Conservation (phyloP, 2,329 filamentous ascomycete species). For the Penicillium palitans region DNA sequence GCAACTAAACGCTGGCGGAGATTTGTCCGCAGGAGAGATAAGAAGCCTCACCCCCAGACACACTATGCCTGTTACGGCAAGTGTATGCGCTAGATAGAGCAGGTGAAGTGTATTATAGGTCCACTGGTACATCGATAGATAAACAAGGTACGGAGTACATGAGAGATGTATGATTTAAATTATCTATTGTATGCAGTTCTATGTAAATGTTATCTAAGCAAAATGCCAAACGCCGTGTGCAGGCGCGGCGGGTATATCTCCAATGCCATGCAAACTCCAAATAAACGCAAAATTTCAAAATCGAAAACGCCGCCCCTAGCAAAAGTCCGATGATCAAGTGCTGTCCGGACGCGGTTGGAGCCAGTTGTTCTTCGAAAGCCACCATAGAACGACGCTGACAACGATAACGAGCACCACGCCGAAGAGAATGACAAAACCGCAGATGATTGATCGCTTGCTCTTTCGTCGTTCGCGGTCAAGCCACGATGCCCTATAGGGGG, state of each 20-base stretch:
- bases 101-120: neutral
- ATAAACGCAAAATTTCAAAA: neutral
- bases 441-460: conserved; percentile 48
- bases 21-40: neutral
- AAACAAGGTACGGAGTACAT: neutral
- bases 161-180: neutral
- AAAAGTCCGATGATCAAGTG: neutral
- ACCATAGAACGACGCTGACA: conserved; percentile 48
- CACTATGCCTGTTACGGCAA: neutral
- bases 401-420: conserved; percentile 41
- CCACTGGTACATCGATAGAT: neutral
- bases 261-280: neutral
- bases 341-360: conserved; percentile 10
- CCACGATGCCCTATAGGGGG: conserved; percentile 52
- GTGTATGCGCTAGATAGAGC: neutral
- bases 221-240: conserved; percentile 7
- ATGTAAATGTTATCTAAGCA: neutral
- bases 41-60: neutral
- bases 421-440: conserved; percentile 39
- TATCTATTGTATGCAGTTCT: neutral
- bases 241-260: conserved; percentile 12
- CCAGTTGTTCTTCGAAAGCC: conserved; percentile 42
- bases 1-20: neutral
- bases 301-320: neutral
- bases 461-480: conserved; percentile 54